These are phyloP conservation scores for Daldinia grandis DNA, from an alignment of 495 filamentous ascomycete genomes.

Conservation along the genomic window DNA sequence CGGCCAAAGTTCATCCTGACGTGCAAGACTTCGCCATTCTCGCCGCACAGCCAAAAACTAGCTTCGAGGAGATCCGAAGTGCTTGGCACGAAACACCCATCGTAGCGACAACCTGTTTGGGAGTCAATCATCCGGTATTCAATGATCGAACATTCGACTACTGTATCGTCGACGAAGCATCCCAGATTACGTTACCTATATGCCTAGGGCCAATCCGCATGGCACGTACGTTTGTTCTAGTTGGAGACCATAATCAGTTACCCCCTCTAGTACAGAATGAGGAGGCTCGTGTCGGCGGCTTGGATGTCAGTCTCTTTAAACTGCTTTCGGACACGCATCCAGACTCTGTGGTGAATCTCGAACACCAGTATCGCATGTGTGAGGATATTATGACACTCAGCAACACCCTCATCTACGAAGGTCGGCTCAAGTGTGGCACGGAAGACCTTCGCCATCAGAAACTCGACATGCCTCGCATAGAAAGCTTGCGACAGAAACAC, in stretches of 20 bases:
- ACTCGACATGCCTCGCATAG: conserved; percentile 60
- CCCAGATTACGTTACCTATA: conserved; percentile 94
- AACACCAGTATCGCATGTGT: conserved; percentile 98
- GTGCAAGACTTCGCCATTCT: conserved; percentile 84
- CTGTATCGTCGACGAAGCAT: conserved; percentile 97
- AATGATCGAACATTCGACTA: conserved; percentile 92
- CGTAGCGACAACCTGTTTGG: conserved; percentile 94
- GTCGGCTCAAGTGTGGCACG: conserved; percentile 87
- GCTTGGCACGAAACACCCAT: conserved; percentile 84
- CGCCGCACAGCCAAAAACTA: conserved; percentile 71
- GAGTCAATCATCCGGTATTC: conserved; percentile 88
- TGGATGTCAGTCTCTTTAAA: conserved; percentile 94
- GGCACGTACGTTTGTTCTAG: conserved; percentile 91
- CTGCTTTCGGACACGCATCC: conserved; percentile 89
- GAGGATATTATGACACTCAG: conserved; percentile 94
- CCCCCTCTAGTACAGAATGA: conserved; percentile 94
- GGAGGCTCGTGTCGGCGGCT: conserved; percentile 81
- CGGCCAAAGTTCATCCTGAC: conserved; percentile 85
- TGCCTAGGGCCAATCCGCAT: conserved; percentile 93
- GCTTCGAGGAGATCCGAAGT: conserved; percentile 82
- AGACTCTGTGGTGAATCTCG: conserved; percentile 83
- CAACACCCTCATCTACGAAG: conserved; percentile 91
- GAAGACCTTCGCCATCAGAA: conserved; percentile 73
- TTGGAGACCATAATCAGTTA: conserved; percentile 95
- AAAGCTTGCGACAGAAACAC: conserved; percentile 65